Percentiles rank a stretch among this genome's conserved stretches.
These are phyloP conservation scores for Scedosporium apiospermum DNA, from an alignment of 2,329 filamentous ascomycete genomes.

Conservation along the genomic window DNA sequence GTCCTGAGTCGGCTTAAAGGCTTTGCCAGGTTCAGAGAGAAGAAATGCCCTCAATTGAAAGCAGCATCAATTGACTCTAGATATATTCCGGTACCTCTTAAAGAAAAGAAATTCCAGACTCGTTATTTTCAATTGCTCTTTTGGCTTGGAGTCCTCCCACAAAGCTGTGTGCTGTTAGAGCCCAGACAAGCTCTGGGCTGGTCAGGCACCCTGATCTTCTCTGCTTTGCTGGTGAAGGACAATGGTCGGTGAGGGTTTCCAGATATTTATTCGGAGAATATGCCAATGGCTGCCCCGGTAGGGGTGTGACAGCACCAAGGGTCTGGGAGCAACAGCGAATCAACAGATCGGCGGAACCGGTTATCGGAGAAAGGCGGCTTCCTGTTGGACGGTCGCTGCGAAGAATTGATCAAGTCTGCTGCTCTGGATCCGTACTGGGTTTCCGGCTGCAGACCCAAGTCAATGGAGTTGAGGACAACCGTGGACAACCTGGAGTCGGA, in stretches of 20 bases:
- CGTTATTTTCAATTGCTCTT: neutral
- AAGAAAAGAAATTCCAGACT: too few species aligned
- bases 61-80: neutral
- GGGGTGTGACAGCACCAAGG: neutral
- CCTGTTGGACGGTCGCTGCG: neutral
- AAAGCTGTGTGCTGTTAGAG: too few species aligned
- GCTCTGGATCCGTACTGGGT: neutral
- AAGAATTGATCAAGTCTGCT: neutral
- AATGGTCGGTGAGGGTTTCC: neutral
- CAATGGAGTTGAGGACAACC: neutral
- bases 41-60: neutral
- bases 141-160: neutral
- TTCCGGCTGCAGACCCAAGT: neutral
- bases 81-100: neutral
- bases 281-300: neutral
- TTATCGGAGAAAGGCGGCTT: neutral
- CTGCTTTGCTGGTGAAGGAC: neutral
- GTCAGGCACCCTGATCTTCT: too few species aligned
- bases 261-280: neutral
- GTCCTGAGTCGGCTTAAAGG: neutral
- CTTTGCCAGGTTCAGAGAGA: neutral
- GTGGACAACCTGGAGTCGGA: neutral
- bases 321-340: neutral
- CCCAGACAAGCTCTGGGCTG: too few species aligned
- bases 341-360: neutral